phyloP scores from a whole-genome alignment of 768 basidiomycete genomes.

The Phylloporus rhodoxanthus region DNA sequence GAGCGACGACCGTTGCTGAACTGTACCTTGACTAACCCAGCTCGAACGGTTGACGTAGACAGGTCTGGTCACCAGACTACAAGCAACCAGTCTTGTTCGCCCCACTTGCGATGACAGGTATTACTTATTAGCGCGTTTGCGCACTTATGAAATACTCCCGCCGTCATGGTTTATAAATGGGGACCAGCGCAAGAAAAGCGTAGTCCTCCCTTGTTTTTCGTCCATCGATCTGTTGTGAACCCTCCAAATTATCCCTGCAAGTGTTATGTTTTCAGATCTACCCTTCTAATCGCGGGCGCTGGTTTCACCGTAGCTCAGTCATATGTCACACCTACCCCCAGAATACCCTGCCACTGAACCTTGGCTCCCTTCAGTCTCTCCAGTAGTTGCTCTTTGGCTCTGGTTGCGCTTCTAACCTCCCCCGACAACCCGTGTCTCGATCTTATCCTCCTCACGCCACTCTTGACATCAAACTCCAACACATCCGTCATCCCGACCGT shows the following conservation, averaged over 20 bases:
- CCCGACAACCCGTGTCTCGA: conserved; percentile 38
- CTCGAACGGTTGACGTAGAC: no score
- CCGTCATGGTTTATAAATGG: conserved; percentile 13
- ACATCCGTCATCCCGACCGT: conserved; percentile 39
- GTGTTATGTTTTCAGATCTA: conserved; percentile 23
- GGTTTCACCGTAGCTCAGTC: conserved; percentile 39
- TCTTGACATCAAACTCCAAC: conserved; percentile 20
- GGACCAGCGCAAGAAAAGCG: conserved; percentile 2
- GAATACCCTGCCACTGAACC: not conserved
- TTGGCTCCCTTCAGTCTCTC: conserved; percentile 5
- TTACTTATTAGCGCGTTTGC: no score
- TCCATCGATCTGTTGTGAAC: no score
- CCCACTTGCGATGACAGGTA: no score
- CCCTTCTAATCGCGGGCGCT: conserved; percentile 29
- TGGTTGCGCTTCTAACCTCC: conserved; percentile 40
- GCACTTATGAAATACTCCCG: no score
- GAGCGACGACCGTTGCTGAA: no score
- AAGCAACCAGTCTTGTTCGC: no score
- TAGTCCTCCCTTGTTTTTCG: conserved; percentile 1
- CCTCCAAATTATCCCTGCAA: not conserved
- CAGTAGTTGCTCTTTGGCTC: conserved; percentile 40
- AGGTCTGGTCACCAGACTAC: no score
- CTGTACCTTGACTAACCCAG: no score
- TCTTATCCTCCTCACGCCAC: conserved; percentile 27
- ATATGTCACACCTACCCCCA: conserved; percentile 27